Percentiles rank a stretch among this genome's conserved stretches.
Conservation (phyloP, 805 yeast genomes). For the Komagataella ulmi region DNA sequence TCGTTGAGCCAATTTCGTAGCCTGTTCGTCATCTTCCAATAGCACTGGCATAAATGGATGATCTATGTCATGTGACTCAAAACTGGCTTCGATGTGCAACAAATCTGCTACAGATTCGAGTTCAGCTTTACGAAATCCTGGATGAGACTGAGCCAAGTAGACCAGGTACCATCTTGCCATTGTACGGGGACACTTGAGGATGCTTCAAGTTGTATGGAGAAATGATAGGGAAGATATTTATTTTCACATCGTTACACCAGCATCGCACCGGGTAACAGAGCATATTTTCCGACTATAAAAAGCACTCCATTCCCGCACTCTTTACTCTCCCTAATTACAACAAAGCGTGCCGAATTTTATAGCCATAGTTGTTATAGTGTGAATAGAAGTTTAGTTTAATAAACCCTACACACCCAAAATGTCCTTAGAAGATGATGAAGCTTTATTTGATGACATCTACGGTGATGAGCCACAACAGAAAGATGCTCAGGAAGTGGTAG, state of each 20-base stretch:
- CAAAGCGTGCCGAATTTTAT: neutral
- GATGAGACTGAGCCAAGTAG: slow-evolving; percentile 78
- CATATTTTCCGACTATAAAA: neutral
- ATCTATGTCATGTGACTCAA: slow-evolving; percentile 39
- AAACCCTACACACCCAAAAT: slow-evolving; percentile 16
- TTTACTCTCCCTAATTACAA: neutral
- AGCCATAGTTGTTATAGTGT: slow-evolving; percentile 1
- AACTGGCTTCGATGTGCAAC: slow-evolving; percentile 40
- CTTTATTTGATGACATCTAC: slow-evolving; percentile 76
- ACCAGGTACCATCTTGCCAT: slow-evolving; percentile 51
- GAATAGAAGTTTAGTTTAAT: neutral
- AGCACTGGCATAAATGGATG: slow-evolving; percentile 64
- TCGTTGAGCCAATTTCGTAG: slow-evolving; percentile 47
- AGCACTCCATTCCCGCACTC: neutral
- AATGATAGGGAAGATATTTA: neutral
- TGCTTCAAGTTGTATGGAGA: neutral
- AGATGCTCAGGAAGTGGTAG: slow-evolving; percentile 10
- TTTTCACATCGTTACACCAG: neutral
- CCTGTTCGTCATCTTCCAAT: slow-evolving; percentile 54
- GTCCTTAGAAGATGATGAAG: slow-evolving; percentile 88
- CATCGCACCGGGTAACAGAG: neutral
- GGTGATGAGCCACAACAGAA: slow-evolving; percentile 1
- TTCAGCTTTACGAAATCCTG: slow-evolving; percentile 70
- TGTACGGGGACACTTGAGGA: neutral
- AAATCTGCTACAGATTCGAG: slow-evolving; percentile 72